phyloP scores from a whole-genome alignment of 1,284 basidiomycete species.

The Dichomitus squalens region DNA sequence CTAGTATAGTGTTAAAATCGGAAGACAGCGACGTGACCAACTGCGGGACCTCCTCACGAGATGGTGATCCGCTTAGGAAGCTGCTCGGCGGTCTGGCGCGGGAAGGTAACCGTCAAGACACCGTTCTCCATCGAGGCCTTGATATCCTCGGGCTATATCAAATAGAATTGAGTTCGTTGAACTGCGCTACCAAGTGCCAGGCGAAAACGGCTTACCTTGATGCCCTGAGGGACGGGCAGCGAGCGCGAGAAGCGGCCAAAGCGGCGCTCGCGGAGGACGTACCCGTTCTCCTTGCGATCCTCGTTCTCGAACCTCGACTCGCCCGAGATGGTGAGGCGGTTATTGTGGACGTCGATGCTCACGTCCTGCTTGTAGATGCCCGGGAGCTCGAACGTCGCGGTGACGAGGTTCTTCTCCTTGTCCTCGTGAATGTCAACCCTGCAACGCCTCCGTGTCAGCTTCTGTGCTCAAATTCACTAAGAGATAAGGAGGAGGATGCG shows the following conservation, averaged over 20 bases:
- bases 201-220: conserved; percentile 40
- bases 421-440: conserved; percentile 54
- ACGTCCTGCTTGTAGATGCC: conserved; percentile 47
- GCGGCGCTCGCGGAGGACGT: conserved; percentile 50
- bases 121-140: conserved; percentile 46
- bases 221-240: conserved; percentile 46
- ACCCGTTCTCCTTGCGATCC: conserved; percentile 45
- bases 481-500: background rate
- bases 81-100: conserved; percentile 36
- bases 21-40: no score
- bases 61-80: conserved; percentile 28
- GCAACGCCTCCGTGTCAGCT: background rate
- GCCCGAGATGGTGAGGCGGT: conserved; percentile 48
- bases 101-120: conserved; percentile 43
- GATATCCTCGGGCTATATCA: conserved; percentile 39
- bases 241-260: conserved; percentile 51
- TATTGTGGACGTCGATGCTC: conserved; percentile 42
- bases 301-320: conserved; percentile 36
- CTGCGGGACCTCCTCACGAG: no score
- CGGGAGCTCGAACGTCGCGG: conserved; percentile 52
- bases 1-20: no score
- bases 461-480: background rate
- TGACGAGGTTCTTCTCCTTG: conserved; percentile 41
- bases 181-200: no score
- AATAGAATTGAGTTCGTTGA: background rate